Evolutionary conservation across 306 rosid genomes (phyloP).

Genomic region (Dryas octopetala): DNA sequence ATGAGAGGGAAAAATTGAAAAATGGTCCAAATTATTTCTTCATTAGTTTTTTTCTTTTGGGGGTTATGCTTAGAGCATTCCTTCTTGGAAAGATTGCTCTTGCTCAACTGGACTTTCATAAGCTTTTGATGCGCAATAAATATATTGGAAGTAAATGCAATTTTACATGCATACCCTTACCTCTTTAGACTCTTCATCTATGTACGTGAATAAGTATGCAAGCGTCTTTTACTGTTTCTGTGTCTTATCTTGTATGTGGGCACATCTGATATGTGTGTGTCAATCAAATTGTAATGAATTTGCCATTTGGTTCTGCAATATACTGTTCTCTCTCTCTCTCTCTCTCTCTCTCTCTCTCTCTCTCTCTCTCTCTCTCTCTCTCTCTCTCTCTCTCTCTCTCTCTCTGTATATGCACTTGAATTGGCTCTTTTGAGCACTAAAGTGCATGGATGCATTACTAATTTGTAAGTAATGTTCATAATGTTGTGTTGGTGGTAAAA

Average conservation of each 20-base stretch:
- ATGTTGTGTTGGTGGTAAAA: neutral
- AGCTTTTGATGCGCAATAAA: neutral
- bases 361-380: no score
- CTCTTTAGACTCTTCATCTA: neutral
- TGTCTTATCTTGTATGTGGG: constrained; percentile 10
- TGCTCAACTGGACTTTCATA: neutral
- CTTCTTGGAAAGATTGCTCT: no score
- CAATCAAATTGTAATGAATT: neutral
- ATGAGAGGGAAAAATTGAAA: neutral
- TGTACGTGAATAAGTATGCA: neutral
- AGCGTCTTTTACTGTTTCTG: neutral
- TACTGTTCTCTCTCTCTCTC: neutral
- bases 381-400: no score
- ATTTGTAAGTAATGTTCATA: neutral
- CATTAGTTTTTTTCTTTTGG: neutral
- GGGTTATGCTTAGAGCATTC: neutral
- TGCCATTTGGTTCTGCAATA: constrained; percentile 1
- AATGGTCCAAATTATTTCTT: neutral
- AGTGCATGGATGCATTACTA: neutral
- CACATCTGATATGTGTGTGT: constrained; percentile 1
- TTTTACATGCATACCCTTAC: neutral
- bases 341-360: no score
- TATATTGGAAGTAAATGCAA: neutral
- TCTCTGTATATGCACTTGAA: neutral
- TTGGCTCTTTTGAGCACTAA: neutral